Evolutionary conservation across 495 filamentous ascomycete species (phyloP).

Genomic region (Tuber melanosporum): DNA sequence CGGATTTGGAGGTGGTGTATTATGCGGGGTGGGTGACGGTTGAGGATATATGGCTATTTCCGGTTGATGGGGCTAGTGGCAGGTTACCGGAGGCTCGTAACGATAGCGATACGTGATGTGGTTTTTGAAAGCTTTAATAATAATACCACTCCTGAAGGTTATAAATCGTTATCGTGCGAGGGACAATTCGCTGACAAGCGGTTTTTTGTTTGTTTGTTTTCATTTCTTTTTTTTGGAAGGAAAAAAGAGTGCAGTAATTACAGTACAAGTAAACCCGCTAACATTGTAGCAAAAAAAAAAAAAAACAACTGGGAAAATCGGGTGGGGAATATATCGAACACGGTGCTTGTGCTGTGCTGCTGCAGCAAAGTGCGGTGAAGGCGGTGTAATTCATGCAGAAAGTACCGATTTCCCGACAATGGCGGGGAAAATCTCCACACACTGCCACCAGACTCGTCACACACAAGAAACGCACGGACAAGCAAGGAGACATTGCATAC

Average conservation of each 20-base stretch:
- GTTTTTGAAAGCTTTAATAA: background rate
- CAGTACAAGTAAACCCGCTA: background rate
- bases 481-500: background rate
- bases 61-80: background rate
- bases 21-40: background rate
- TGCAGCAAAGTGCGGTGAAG: background rate
- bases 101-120: background rate
- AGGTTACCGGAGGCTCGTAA: background rate
- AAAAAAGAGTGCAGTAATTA: no score
- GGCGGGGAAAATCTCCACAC: slow-evolving; percentile 1
- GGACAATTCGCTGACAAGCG: no score
- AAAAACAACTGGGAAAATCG: no score
- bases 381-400: background rate
- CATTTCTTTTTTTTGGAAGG: no score
- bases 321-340: no score
- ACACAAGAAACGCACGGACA: background rate
- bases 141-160: background rate
- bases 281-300: slow-evolving; percentile 9
- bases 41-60: background rate
- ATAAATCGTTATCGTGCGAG: background rate
- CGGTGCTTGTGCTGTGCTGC: no score
- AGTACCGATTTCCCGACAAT: background rate
- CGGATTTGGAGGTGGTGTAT: slow-evolving; percentile 1
- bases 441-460: background rate
- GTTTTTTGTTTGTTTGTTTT: no score